Evolutionary conservation across 345 rosid species (phyloP).

Genomic region (Bruguiera gymnorhiza): DNA sequence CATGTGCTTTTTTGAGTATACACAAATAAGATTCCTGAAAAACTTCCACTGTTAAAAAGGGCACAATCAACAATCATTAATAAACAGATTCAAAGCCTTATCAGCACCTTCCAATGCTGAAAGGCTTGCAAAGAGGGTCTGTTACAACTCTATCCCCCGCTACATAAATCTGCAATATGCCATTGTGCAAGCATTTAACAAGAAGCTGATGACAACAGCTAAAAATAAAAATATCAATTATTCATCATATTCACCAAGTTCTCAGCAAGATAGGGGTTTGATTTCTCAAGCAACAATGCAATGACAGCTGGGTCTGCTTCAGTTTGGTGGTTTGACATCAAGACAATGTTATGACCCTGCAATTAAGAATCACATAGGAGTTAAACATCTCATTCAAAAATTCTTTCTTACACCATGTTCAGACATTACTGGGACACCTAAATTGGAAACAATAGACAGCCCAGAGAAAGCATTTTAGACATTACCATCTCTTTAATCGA

Average conservation of each 20-base stretch:
- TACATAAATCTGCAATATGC: slow-evolving; percentile 60
- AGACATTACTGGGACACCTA: background rate
- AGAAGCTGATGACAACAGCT: too few relatives aligned
- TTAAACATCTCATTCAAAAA: slow-evolving; percentile 12
- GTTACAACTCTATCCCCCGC: slow-evolving; percentile 97
- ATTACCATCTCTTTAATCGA: too few relatives aligned
- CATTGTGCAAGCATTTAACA: background rate
- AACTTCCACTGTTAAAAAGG: slow-evolving; percentile 13
- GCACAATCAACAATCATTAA: slow-evolving; percentile 25
- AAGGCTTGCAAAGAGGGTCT: slow-evolving; percentile 98
- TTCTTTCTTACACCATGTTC: background rate
- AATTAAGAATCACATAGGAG: slow-evolving; percentile 20
- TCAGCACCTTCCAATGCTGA: slow-evolving; percentile 94
- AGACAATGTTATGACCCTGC: slow-evolving; percentile 86
- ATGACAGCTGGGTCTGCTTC: slow-evolving; percentile 97
- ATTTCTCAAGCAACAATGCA: slow-evolving; percentile 76
- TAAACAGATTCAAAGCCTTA: slow-evolving; percentile 5
- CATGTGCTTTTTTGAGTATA: slow-evolving; percentile 95
- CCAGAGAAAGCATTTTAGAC: too few relatives aligned
- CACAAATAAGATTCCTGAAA: slow-evolving; percentile 88
- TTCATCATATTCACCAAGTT: slow-evolving; percentile 52
- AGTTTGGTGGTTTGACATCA: slow-evolving; percentile 95
- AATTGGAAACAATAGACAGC: too few relatives aligned
- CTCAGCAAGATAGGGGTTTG: slow-evolving; percentile 57
- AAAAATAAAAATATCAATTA: background rate